Evolutionary conservation across 202 grass and related monocot species (phyloP).

Genomic region (Brachypodium distachyon): DNA sequence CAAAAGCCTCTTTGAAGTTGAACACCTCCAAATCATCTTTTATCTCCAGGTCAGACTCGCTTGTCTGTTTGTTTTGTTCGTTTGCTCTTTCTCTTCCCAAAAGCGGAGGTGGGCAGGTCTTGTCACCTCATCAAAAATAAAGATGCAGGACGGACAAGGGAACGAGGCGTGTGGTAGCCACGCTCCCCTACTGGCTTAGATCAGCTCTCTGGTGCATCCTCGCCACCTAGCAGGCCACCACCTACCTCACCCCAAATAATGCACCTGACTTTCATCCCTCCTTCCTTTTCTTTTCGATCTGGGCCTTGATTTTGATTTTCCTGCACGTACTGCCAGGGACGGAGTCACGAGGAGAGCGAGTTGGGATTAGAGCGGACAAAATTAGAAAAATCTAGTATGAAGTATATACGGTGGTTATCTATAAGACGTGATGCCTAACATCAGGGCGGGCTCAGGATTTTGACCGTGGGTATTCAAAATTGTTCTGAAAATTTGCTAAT

Average conservation of each 20-base stretch:
- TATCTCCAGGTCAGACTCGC: not conserved
- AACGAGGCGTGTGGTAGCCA: constrained; percentile 33
- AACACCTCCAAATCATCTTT: constrained; percentile 11
- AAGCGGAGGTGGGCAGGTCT: not conserved
- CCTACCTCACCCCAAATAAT: constrained; percentile 10
- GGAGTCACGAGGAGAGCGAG: no score
- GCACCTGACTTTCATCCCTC: not conserved
- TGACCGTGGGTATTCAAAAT: no score
- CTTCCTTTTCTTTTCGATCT: not conserved
- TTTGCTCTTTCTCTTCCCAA: constrained; percentile 12
- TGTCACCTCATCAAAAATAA: not conserved
- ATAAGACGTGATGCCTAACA: not conserved
- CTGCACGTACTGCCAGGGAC: no score
- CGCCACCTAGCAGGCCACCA: not conserved
- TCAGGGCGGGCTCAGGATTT: no score
- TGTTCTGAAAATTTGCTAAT: no score
- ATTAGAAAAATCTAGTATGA: no score
- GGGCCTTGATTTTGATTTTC: constrained; percentile 3
- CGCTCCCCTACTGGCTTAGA: constrained; percentile 18
- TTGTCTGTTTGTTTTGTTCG: constrained; percentile 25
- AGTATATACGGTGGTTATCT: no score
- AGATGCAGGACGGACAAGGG: not conserved
- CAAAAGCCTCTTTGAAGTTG: constrained; percentile 4
- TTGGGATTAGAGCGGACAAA: no score
- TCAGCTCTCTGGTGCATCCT: not conserved